Evolutionary conservation across 495 filamentous ascomycete genomes (phyloP).

Genomic region (Neurospora terricola): DNA sequence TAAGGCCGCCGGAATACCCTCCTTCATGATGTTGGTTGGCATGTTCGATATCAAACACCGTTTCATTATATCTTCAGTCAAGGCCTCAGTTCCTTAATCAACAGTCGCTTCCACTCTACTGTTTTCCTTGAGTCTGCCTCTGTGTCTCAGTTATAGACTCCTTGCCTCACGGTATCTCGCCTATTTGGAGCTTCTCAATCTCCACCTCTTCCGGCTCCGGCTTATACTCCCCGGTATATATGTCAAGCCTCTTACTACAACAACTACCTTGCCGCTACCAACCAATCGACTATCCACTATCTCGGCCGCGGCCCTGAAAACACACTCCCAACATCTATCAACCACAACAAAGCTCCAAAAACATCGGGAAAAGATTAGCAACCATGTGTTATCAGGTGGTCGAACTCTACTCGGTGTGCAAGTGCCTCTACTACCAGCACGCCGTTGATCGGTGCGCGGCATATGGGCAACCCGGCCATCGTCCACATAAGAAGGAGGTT

Average conservation of each 20-base stretch:
- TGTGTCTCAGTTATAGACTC: not conserved
- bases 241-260: not conserved
- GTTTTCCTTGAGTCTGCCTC: not conserved
- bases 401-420: slow-evolving; percentile 70
- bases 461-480: slow-evolving; percentile 32
- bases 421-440: slow-evolving; percentile 74
- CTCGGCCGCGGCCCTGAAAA: not conserved
- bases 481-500: not conserved
- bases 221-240: not conserved
- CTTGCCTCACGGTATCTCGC: not conserved
- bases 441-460: slow-evolving; percentile 62
- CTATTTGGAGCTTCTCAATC: not conserved
- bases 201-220: not conserved
- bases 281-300: not conserved
- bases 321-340: not conserved
- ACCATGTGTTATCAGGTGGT: slow-evolving; percentile 65
- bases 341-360: not conserved
- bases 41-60: not conserved
- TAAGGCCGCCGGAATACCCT: not conserved
- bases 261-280: not conserved
- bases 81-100: not conserved
- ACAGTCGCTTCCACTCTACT: not conserved
- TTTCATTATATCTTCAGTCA: not conserved
- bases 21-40: not conserved
- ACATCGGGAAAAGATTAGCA: not conserved